These are phyloP conservation scores for Teunomyces panamensis DNA, from an alignment of 805 yeast genomes.

Conservation along the genomic window DNA sequence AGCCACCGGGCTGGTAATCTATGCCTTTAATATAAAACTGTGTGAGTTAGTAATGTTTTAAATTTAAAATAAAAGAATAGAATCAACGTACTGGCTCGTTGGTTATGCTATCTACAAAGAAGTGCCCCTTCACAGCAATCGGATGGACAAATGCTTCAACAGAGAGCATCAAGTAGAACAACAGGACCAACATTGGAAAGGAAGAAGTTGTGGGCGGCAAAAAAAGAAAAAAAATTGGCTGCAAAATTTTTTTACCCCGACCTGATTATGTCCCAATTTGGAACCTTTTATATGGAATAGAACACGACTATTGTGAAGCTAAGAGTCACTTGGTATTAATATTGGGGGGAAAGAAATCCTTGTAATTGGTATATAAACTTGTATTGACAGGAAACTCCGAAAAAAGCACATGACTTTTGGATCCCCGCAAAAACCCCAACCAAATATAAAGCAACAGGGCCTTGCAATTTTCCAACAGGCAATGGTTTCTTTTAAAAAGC, in stretches of 20 bases:
- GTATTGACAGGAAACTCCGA: neutral
- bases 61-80: neutral
- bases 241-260: neutral
- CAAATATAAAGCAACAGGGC: neutral
- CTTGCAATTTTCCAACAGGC: neutral
- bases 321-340: no score
- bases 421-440: neutral
- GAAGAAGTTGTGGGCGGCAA: neutral
- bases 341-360: no score
- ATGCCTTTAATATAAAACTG: constrained; percentile 81
- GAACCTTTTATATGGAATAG: no score
- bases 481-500: neutral
- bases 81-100: constrained; percentile 57
- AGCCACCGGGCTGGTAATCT: constrained; percentile 96
- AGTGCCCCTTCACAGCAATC: constrained; percentile 62
- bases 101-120: constrained; percentile 73
- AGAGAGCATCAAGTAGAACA: neutral
- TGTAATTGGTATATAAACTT: no score
- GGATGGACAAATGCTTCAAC: constrained; percentile 49
- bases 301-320: no score
- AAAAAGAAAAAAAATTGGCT: neutral
- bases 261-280: no score
- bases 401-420: neutral
- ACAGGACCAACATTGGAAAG: neutral
- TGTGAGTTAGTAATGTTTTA: constrained; percentile 11